Base-by-base conservation (phyloP, 2,329 filamentous ascomycete species). In the Pyricularia sp. region DNA sequence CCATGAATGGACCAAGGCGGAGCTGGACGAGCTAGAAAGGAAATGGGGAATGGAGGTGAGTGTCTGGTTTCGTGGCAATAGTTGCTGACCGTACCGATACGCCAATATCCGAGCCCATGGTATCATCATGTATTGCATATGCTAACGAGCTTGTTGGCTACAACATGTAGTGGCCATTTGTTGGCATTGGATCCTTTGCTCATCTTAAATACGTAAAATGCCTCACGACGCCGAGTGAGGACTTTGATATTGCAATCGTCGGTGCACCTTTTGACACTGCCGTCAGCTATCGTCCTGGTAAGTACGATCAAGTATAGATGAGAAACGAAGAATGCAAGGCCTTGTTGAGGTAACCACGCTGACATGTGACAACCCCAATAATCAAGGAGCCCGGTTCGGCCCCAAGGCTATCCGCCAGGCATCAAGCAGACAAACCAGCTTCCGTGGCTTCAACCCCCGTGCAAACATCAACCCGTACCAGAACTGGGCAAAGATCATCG, bases 331-430 rank as follows among this genome's bases (percentile, higher is more conserved):
- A 31, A 65, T 14, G 26, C 20, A 55, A 23, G 14, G 36, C 6
- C 20, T 12, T 25, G 1, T 12, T 36, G 4, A 61, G 14, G 7
- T 5, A 3, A 61, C 23, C 14, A 26, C 1, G 23, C 10, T 61
- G 58, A 26, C 23, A 61, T 28, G 58, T 11, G 6, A 26, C 25
- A 3, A 36, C 23, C 9, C 23, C n/a, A 66, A 33, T 33, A 66
- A 66, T 6, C 1, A 68, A 83, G 85, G 90, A 58, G 91, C 91
- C 20, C 88, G 94, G 10, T 97, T 97, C 76, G 94, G 94, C 0
- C 94, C 94, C 42, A 88, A 92, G 64, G 92, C 92, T 61, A 97
- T 97, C 75, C 90, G 94, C 69, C 89, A 92, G 58, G 93, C 92
- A 59, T 94, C 92, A 36, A 85, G 90, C 9, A 88, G 93, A 25